phyloP scores from a whole-genome alignment of 192 early-diverging fungal species.

The Cladochytrium replicatum region DNA sequence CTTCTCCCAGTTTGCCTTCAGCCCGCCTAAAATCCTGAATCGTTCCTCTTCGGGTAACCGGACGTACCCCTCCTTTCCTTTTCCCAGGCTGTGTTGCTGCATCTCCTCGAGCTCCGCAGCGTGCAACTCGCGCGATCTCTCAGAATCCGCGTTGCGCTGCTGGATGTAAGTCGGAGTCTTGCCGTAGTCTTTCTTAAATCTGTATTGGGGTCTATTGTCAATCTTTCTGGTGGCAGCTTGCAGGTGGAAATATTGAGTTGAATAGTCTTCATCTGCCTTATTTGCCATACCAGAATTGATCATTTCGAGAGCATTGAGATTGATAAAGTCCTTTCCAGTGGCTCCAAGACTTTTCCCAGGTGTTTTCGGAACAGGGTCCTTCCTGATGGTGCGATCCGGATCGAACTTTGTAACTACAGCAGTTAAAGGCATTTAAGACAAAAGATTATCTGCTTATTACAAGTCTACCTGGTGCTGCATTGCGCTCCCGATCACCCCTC shows the following conservation, averaged over 20 bases:
- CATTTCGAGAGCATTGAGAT: conserved; percentile 39
- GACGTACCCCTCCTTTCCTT: neutral
- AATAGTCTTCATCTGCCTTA: neutral
- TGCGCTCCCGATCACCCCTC: conserved; percentile 34
- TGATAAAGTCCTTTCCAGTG: conserved; percentile 43
- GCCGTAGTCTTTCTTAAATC: conserved; percentile 39
- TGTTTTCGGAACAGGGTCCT: conserved; percentile 36
- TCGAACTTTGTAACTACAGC: conserved; percentile 13
- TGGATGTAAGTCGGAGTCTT: conserved; percentile 28
- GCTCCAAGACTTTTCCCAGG: conserved; percentile 14
- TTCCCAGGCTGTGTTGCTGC: neutral
- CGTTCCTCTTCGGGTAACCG: conserved; percentile 42
- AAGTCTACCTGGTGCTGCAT: conserved; percentile 11
- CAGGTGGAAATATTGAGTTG: neutral
- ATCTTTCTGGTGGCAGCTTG: conserved; percentile 30
- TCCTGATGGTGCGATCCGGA: conserved; percentile 32
- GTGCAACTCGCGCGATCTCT: conserved; percentile 3
- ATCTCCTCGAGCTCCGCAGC: conserved; percentile 15
- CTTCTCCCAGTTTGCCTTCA: conserved; percentile 40
- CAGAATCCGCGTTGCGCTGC: conserved; percentile 13
- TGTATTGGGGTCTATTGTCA: conserved; percentile 15
- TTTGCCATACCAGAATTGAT: conserved; percentile 37
- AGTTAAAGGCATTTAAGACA: neutral
- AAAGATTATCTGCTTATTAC: neutral
- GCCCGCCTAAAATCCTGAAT: conserved; percentile 33